Conservation (phyloP, 1,139 yeast species). For the Kazachstania sp. region DNA sequence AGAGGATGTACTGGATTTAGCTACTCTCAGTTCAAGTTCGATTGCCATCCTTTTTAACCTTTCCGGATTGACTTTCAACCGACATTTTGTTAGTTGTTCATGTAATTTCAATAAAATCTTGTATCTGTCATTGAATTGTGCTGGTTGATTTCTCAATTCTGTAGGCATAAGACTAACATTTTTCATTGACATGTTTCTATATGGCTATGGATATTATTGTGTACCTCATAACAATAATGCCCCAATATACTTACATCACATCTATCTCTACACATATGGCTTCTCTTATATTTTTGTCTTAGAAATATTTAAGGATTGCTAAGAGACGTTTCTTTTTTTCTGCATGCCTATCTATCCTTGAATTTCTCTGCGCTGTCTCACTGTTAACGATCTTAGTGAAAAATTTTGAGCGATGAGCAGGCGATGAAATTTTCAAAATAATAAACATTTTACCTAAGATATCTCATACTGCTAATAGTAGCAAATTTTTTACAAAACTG, state of each 20-base stretch:
- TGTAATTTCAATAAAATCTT: slow-evolving; percentile 24
- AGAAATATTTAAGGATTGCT: not conserved
- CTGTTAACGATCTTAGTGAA: slow-evolving; percentile 1
- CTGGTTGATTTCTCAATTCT: slow-evolving; percentile 26
- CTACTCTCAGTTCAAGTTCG: slow-evolving; percentile 24
- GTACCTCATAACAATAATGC: too few species aligned
- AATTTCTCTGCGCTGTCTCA: not conserved
- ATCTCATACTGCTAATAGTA: not conserved
- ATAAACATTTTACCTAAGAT: not conserved
- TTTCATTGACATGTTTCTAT: not conserved
- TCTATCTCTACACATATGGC: too few species aligned
- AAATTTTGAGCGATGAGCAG: slow-evolving; percentile 5
- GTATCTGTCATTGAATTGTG: slow-evolving; percentile 27
- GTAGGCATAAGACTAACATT: slow-evolving; percentile 19
- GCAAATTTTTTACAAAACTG: too few species aligned
- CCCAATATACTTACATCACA: too few species aligned
- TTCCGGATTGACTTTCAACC: slow-evolving; percentile 11
- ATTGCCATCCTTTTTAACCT: slow-evolving; percentile 19
- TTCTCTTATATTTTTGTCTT: too few species aligned
- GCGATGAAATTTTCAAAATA: not conserved
- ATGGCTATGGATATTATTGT: too few species aligned
- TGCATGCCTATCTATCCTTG: not conserved
- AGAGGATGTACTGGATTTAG: slow-evolving; percentile 19
- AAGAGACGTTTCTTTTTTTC: not conserved
- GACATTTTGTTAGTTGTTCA: slow-evolving; percentile 18